Evolutionary conservation across 1,284 basidiomycete genomes (phyloP).

Genomic region (Ganoderma multipileum): DNA sequence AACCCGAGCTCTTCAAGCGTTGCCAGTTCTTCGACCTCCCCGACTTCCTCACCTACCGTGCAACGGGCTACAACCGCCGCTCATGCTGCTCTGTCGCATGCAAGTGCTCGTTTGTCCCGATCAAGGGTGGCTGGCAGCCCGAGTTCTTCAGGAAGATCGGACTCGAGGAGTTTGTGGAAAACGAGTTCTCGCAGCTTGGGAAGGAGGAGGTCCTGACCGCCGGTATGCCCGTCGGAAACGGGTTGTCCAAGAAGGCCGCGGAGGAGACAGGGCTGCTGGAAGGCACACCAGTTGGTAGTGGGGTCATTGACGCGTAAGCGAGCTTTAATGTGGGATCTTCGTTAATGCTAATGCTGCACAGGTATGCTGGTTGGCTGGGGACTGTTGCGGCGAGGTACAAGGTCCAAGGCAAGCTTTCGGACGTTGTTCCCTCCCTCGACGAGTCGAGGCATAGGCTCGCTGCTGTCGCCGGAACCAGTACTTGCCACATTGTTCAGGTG

Average conservation of each 20-base stretch:
- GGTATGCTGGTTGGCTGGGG: constrained; percentile 98
- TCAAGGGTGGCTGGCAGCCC: constrained; percentile 84
- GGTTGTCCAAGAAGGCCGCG: constrained; percentile 82
- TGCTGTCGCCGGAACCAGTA: constrained; percentile 94
- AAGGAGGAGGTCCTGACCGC: constrained; percentile 81
- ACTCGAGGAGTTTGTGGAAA: constrained; percentile 69
- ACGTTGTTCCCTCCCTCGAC: constrained; percentile 62
- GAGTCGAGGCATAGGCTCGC: constrained; percentile 87
- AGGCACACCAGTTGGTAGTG: constrained; percentile 95
- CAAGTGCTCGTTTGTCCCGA: constrained; percentile 96
- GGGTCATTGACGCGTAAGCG: constrained; percentile 91
- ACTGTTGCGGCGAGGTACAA: constrained; percentile 88
- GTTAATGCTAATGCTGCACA: constrained; percentile 39
- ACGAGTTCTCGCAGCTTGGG: constrained; percentile 83
- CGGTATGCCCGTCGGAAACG: constrained; percentile 89
- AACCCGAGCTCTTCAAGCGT: constrained; percentile 71
- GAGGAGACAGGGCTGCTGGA: constrained; percentile 85
- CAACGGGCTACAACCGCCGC: constrained; percentile 81
- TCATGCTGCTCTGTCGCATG: constrained; percentile 95
- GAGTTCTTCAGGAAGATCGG: constrained; percentile 89
- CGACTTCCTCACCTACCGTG: constrained; percentile 94
- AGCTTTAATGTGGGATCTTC: not conserved
- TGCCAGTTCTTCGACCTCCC: constrained; percentile 98
- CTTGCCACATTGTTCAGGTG: constrained; percentile 92
- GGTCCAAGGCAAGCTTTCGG: constrained; percentile 58